Evolutionary conservation across 2,329 filamentous ascomycete species (phyloP).

Genomic region (Aciculosporium take): DNA sequence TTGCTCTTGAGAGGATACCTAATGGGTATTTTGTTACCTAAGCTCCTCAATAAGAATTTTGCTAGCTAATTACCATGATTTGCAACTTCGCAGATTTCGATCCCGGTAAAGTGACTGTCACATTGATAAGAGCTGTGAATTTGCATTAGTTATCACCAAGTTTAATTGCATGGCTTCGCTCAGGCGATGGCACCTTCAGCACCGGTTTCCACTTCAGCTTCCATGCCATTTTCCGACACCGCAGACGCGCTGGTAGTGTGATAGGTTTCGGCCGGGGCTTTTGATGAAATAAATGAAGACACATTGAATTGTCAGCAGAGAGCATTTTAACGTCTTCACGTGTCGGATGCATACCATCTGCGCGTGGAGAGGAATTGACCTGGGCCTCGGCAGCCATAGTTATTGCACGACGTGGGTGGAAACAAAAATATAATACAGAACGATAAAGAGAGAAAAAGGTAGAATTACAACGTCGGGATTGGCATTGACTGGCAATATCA

Average conservation of each 20-base stretch:
- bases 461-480: constrained; percentile 15
- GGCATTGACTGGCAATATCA: constrained; percentile 12
- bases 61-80: constrained; percentile 52
- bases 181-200: constrained; percentile 18
- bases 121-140: constrained; percentile 34
- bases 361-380: constrained; percentile 12
- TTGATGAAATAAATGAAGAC: constrained; percentile 1
- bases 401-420: constrained; percentile 7
- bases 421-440: constrained; percentile 9
- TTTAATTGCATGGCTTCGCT: not conserved
- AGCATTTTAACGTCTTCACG: not conserved
- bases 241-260: constrained; percentile 13
- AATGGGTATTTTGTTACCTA: constrained; percentile 1
- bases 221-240: constrained; percentile 12
- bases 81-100: constrained; percentile 59
- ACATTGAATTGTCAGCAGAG: not conserved
- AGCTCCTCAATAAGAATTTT: not conserved
- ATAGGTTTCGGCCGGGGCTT: constrained; percentile 13
- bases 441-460: constrained; percentile 9
- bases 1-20: constrained; percentile 89
- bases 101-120: constrained; percentile 73
- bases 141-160: not conserved
- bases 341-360: constrained; percentile 9
- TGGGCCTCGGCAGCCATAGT: constrained; percentile 21
- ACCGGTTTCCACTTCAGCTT: constrained; percentile 18